phyloP scores from a whole-genome alignment of 176 grass and related monocot genomes.

The Avena atlantica region DNA sequence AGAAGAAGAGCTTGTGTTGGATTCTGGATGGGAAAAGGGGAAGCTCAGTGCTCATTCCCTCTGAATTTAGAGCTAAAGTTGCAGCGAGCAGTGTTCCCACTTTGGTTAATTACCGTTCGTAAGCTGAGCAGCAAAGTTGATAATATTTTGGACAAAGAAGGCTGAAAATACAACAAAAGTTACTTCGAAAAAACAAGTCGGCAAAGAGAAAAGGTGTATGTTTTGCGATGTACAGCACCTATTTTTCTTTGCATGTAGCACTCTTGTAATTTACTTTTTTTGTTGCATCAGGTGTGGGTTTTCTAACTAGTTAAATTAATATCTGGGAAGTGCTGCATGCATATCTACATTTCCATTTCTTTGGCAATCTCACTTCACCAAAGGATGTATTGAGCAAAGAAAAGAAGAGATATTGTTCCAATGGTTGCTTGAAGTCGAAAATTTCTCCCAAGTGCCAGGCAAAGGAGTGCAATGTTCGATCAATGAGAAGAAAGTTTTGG shows the following conservation, averaged over 20 bases:
- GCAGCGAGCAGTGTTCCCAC: background rate
- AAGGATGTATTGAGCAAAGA: constrained; percentile 56
- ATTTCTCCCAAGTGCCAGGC: constrained; percentile 72
- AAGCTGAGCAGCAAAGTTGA: background rate
- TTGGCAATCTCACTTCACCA: constrained; percentile 63
- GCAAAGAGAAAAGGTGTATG: background rate
- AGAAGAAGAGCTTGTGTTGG: too few species aligned
- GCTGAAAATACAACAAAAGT: background rate
- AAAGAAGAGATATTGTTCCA: constrained; percentile 59
- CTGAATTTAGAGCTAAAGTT: background rate
- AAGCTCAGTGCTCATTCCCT: background rate
- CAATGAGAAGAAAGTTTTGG: constrained; percentile 70
- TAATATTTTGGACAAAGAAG: background rate
- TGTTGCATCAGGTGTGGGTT: too few species aligned
- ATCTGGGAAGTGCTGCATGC: background rate
- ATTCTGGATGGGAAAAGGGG: too few species aligned
- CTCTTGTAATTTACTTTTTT: background rate
- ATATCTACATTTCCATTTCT: constrained; percentile 72
- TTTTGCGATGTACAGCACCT: background rate
- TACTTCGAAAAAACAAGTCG: background rate
- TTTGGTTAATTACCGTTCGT: background rate
- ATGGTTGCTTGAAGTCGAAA: constrained; percentile 66
- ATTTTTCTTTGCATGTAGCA: background rate
- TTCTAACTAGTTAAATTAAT: background rate
- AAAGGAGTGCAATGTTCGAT: constrained; percentile 76